These are phyloP conservation scores for Mycena polygramma DNA, from an alignment of 768 basidiomycete genomes.

Conservation along the genomic window DNA sequence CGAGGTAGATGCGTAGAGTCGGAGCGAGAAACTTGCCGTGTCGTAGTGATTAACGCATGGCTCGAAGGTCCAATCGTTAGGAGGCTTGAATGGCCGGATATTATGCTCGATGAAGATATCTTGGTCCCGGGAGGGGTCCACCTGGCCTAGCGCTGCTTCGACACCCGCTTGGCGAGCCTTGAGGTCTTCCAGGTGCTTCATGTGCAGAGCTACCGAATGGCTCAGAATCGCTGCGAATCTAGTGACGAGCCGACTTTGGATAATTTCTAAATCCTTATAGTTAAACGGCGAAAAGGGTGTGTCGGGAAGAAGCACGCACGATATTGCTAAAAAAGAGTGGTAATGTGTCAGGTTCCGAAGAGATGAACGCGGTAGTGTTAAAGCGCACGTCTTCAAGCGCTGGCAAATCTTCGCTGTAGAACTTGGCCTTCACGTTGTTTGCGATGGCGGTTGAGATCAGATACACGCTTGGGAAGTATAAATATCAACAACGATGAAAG, in stretches of 20 bases:
- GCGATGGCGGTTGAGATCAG: constrained; percentile 78
- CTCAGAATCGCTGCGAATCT: constrained; percentile 67
- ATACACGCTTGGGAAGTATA: constrained; percentile 64
- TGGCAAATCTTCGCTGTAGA: constrained; percentile 79
- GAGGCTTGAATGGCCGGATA: constrained; percentile 71
- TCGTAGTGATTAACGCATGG: constrained; percentile 83
- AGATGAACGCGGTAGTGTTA: constrained; percentile 28
- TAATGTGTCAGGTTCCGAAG: constrained; percentile 26
- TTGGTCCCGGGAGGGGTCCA: constrained; percentile 75
- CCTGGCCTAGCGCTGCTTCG: constrained; percentile 60
- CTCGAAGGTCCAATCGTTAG: constrained; percentile 81
- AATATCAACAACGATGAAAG: background rate
- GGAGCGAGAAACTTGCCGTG: constrained; percentile 59
- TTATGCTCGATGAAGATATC: constrained; percentile 81
- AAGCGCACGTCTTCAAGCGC: constrained; percentile 76
- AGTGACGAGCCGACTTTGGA: constrained; percentile 74
- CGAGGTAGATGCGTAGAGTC: background rate
- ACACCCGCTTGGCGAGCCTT: constrained; percentile 64
- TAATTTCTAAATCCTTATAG: constrained; percentile 62
- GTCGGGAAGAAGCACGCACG: constrained; percentile 59
- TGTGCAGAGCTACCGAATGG: constrained; percentile 71
- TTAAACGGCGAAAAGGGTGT: constrained; percentile 1
- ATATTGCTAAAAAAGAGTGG: constrained; percentile 65
- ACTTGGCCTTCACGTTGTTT: constrained; percentile 77
- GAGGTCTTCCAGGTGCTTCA: constrained; percentile 68